Percentiles rank a stretch among this genome's conserved stretches.
Evolutionary conservation across 2,329 filamentous ascomycete species (phyloP).

Genomic region (Hirsutella thompsonii): DNA sequence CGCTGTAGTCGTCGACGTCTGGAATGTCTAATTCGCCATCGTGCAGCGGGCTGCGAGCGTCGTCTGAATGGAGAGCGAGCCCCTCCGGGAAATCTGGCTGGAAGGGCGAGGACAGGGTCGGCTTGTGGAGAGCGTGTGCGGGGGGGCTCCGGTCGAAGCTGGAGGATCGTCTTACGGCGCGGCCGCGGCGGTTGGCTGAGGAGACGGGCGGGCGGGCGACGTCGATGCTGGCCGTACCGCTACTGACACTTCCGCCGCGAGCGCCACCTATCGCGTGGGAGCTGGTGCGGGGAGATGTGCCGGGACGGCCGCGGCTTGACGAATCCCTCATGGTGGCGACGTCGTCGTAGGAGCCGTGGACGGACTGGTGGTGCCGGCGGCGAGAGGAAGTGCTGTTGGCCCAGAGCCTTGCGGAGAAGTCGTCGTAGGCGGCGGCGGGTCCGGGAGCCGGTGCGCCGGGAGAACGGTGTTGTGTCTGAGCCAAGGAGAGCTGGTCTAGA

Average conservation of each 20-base stretch:
- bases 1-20: slow-evolving; percentile 59
- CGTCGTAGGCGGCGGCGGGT: neutral
- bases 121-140: slow-evolving; percentile 12
- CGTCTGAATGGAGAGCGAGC: slow-evolving; percentile 18
- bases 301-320: slow-evolving; percentile 18
- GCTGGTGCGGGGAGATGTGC: slow-evolving; percentile 16
- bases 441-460: slow-evolving; percentile 13
- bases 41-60: slow-evolving; percentile 4
- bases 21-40: slow-evolving; percentile 25
- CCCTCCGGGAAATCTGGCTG: slow-evolving; percentile 35
- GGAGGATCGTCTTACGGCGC: slow-evolving; percentile 39
- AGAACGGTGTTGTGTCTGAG: slow-evolving; percentile 2
- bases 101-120: slow-evolving; percentile 22
- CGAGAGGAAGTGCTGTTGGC: neutral
- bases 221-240: slow-evolving; percentile 54
- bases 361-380: neutral
- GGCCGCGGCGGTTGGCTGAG: neutral
- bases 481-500: slow-evolving; percentile 67
- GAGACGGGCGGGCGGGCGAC: slow-evolving; percentile 36
- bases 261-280: slow-evolving; percentile 34
- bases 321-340: slow-evolving; percentile 13
- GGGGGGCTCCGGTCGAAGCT: slow-evolving; percentile 55
- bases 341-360: neutral
- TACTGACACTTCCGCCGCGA: slow-evolving; percentile 57
- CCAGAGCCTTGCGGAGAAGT: neutral